Conservation (phyloP, 2,329 filamentous ascomycete species). For the Penicillium sp. region DNA sequence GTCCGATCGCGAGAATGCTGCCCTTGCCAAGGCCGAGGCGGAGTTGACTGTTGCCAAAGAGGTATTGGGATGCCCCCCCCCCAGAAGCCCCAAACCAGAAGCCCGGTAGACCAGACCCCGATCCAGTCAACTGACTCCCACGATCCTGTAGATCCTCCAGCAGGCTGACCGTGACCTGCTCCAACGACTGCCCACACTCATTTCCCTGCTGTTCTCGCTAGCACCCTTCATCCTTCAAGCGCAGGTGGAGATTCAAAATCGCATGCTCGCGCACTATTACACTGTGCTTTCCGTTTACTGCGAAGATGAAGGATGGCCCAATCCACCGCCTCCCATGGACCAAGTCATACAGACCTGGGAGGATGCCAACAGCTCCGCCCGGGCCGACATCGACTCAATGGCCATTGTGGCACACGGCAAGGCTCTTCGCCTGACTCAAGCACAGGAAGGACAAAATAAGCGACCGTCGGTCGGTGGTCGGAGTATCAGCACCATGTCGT, state of each 20-base stretch:
- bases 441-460: slow-evolving; percentile 10
- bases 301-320: slow-evolving; percentile 61
- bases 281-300: slow-evolving; percentile 70
- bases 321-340: slow-evolving; percentile 65
- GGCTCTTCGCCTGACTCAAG: slow-evolving; percentile 54
- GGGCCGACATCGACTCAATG: slow-evolving; percentile 62
- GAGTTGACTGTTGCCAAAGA: slow-evolving; percentile 62
- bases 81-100: too few relatives aligned
- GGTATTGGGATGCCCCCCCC: slow-evolving; percentile 35
- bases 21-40: slow-evolving; percentile 63
- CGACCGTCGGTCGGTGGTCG: slow-evolving; percentile 39
- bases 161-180: slow-evolving; percentile 69
- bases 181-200: slow-evolving; percentile 63
- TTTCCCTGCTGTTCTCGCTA: slow-evolving; percentile 65
- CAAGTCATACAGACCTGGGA: slow-evolving; percentile 65
- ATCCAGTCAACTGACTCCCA: too few relatives aligned
- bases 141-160: slow-evolving; percentile 56
- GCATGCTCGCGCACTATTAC: slow-evolving; percentile 70
- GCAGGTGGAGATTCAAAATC: slow-evolving; percentile 71
- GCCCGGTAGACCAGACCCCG: too few relatives aligned
- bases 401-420: slow-evolving; percentile 61
- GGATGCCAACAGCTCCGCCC: slow-evolving; percentile 55
- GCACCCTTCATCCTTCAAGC: slow-evolving; percentile 64
- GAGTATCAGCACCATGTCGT: slow-evolving; percentile 24
- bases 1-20: slow-evolving; percentile 65